phyloP scores from a whole-genome alignment of 768 basidiomycete genomes.

The Sarcodon aspratus region DNA sequence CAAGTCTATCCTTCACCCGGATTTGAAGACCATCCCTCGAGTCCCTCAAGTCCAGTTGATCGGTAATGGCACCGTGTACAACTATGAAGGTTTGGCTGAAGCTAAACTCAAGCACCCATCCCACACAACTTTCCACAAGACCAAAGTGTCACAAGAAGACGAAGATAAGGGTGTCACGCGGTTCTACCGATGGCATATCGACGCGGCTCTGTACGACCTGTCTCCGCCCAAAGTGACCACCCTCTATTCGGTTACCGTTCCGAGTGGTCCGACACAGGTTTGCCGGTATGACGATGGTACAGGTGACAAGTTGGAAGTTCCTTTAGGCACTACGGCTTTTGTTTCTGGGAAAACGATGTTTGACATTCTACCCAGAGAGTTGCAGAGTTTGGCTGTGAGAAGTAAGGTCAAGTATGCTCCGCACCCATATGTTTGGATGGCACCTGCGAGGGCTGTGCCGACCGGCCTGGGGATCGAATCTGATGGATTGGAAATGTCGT shows the following conservation, averaged over 20 bases:
- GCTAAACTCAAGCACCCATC: slow-evolving; percentile 78
- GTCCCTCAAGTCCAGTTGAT: slow-evolving; percentile 89
- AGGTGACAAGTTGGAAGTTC: slow-evolving; percentile 71
- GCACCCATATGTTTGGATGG: slow-evolving; percentile 90
- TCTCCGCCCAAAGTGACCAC: slow-evolving; percentile 79
- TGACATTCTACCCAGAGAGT: slow-evolving; percentile 53
- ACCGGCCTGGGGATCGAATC: slow-evolving; percentile 78
- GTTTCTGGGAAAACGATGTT: slow-evolving; percentile 79
- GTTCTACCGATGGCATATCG: slow-evolving; percentile 91
- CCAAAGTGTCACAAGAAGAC: slow-evolving; percentile 58
- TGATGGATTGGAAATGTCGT: slow-evolving; percentile 61
- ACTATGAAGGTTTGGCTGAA: slow-evolving; percentile 71
- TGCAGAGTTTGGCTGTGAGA: slow-evolving; percentile 76
- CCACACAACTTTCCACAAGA: slow-evolving; percentile 84
- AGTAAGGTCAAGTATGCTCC: slow-evolving; percentile 69
- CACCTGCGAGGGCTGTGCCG: slow-evolving; percentile 55
- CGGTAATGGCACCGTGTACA: slow-evolving; percentile 72
- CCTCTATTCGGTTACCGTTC: slow-evolving; percentile 69
- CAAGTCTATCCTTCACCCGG: slow-evolving; percentile 79
- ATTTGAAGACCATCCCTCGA: slow-evolving; percentile 83
- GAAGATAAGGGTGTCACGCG: slow-evolving; percentile 71
- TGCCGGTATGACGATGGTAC: slow-evolving; percentile 81
- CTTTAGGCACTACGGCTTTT: slow-evolving; percentile 82
- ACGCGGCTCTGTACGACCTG: slow-evolving; percentile 72
- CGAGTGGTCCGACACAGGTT: slow-evolving; percentile 49